These are phyloP conservation scores for Dunaliella primolecta DNA, from an alignment of 139 green algal genomes.

Conservation along the genomic window DNA sequence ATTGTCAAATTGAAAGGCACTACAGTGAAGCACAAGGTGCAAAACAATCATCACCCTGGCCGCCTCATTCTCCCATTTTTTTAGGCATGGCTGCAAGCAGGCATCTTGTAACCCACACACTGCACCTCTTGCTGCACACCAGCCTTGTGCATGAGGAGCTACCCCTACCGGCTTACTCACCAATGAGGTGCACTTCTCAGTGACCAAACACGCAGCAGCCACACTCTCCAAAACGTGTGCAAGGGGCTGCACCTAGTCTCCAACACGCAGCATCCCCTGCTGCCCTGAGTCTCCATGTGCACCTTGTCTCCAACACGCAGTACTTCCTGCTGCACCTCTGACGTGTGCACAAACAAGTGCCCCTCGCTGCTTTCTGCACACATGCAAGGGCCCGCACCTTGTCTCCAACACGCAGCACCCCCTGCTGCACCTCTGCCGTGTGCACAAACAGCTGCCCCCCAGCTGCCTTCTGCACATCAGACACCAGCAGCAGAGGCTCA, in stretches of 20 bases:
- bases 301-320: conserved; percentile 50
- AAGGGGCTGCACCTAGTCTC: conserved; percentile 46
- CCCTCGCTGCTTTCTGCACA: conserved; percentile 73
- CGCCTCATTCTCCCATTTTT: too few relatives aligned
- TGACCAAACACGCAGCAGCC: too few relatives aligned
- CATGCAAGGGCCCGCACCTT: too few relatives aligned
- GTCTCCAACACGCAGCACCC: conserved; percentile 43
- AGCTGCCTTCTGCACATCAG: conserved; percentile 69
- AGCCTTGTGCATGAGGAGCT: conserved; percentile 73
- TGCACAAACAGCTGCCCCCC: conserved; percentile 80
- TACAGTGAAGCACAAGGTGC: too few relatives aligned
- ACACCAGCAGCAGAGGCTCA: conserved; percentile 35
- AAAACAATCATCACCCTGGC: too few relatives aligned
- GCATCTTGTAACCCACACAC: conserved; percentile 45
- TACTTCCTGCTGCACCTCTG: conserved; percentile 38
- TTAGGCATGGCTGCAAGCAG: too few relatives aligned
- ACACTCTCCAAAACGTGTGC: too few relatives aligned
- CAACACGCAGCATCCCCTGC: conserved; percentile 40
- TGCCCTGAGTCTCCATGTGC: too few relatives aligned
- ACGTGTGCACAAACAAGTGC: conserved; percentile 73
- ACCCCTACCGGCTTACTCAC: conserved; percentile 75
- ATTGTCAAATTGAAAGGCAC: too few relatives aligned
- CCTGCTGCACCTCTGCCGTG: conserved; percentile 43
- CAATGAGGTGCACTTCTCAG: too few relatives aligned
- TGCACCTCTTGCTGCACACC: conserved; percentile 44